These are phyloP conservation scores for Coemansia sp. DNA, from an alignment of 192 early-diverging fungal genomes.

Conservation along the genomic window DNA sequence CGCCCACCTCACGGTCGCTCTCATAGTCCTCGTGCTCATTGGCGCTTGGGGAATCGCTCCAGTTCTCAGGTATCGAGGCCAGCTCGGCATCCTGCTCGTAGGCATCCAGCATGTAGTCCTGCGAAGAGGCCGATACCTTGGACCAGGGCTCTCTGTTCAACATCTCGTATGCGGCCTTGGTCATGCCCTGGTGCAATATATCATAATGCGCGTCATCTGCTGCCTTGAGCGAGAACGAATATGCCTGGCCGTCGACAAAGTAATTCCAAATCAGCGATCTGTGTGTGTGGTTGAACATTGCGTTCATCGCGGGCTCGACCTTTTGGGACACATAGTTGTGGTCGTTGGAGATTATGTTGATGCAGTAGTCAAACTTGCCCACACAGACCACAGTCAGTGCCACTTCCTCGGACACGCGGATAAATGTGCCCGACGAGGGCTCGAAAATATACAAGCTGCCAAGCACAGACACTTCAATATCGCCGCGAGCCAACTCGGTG, in stretches of 20 bases:
- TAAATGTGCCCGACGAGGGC: slow-evolving; percentile 46
- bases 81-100: slow-evolving; percentile 64
- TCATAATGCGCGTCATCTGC: slow-evolving; percentile 45
- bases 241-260: slow-evolving; percentile 57
- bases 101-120: slow-evolving; percentile 70
- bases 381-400: slow-evolving; percentile 38
- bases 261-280: slow-evolving; percentile 82
- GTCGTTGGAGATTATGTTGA: slow-evolving; percentile 51
- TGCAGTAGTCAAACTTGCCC: slow-evolving; percentile 51
- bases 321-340: slow-evolving; percentile 53
- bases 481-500: slow-evolving; percentile 38
- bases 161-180: slow-evolving; percentile 73
- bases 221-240: slow-evolving; percentile 76
- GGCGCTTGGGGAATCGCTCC: slow-evolving; percentile 23
- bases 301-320: slow-evolving; percentile 72
- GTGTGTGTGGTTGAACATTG: slow-evolving; percentile 67
- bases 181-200: slow-evolving; percentile 64
- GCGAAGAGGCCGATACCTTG: slow-evolving; percentile 65
- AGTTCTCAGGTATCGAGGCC: slow-evolving; percentile 22
- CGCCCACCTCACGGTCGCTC: slow-evolving; percentile 7
- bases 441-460: slow-evolving; percentile 72
- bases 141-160: slow-evolving; percentile 59
- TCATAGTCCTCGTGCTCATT: slow-evolving; percentile 11
- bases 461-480: slow-evolving; percentile 43
- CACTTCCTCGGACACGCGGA: slow-evolving; percentile 52